Percentiles rank a stretch among this genome's conserved stretches.
phyloP scores from a whole-genome alignment of 331 rosid genomes.

The Acacia concinna region DNA sequence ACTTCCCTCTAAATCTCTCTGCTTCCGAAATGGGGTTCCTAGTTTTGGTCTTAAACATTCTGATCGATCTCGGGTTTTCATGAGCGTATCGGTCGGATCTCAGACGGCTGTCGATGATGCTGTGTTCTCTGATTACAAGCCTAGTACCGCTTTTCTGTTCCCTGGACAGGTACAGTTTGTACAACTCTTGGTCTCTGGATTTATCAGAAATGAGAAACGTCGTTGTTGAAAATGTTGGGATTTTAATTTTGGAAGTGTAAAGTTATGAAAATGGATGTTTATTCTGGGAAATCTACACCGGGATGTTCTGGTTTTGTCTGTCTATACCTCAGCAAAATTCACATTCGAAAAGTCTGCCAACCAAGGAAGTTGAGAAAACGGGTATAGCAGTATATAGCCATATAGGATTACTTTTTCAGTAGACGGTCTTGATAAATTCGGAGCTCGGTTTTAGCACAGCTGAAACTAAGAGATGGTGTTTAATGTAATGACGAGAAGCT shows the following conservation, averaged over 20 bases:
- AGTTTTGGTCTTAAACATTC: constrained; percentile 29
- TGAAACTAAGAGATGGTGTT: not conserved
- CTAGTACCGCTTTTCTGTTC: constrained; percentile 76
- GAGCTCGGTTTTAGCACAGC: not conserved
- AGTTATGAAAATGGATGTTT: not conserved
- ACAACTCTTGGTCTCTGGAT: not conserved
- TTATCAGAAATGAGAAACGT: not conserved
- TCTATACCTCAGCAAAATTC: not conserved
- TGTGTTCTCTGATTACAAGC: constrained; percentile 72
- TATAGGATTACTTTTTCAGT: not conserved
- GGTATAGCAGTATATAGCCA: not conserved
- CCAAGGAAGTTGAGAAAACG: not conserved
- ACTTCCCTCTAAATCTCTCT: constrained; percentile 33
- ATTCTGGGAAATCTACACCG: not conserved
- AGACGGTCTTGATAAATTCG: not conserved
- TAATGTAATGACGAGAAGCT: not conserved
- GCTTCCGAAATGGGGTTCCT: constrained; percentile 43
- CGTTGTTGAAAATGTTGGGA: not conserved
- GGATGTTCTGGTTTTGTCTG: not conserved
- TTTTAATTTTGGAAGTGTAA: not conserved
- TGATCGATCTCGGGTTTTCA: constrained; percentile 70
- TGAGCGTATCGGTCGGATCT: constrained; percentile 71
- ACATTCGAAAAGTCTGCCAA: not conserved
- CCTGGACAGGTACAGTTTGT: constrained; percentile 79
- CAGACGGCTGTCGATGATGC: constrained; percentile 49